A percentile compares a stretch with the other conserved stretches of the same genome.
phyloP scores from a whole-genome alignment of 2,329 filamentous ascomycete genomes.

The Exophiala spinifera region DNA sequence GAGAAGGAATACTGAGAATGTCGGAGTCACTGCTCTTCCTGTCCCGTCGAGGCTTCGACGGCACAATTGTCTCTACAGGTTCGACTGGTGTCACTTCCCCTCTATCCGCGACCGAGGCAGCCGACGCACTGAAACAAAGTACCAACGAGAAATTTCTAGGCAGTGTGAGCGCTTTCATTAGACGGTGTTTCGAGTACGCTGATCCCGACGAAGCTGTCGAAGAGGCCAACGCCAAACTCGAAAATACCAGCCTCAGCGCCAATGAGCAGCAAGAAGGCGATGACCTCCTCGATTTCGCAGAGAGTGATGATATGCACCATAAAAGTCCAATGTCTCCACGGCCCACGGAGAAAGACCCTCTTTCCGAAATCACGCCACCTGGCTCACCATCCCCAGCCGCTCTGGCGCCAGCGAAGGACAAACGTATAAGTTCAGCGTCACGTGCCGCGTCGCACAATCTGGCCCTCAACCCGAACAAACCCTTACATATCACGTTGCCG shows the following conservation, averaged over 20 bases:
- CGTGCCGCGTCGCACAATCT: conserved; percentile 70
- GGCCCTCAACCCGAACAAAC: conserved; percentile 87
- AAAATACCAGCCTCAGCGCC: conserved; percentile 26
- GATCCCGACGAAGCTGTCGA: conserved; percentile 76
- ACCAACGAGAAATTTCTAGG: conserved; percentile 85
- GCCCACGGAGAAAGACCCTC: conserved; percentile 22
- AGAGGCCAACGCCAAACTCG: conserved; percentile 56
- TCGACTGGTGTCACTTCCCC: conserved; percentile 50
- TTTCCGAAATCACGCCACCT: conserved; percentile 25
- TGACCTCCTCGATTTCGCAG: conserved; percentile 42
- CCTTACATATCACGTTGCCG: conserved; percentile 90
- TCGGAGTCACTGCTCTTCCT: conserved; percentile 92
- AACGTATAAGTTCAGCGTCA: conserved; percentile 8
- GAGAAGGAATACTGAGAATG: conserved; percentile 91
- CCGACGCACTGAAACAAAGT: conserved; percentile 45
- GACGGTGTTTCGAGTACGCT: conserved; percentile 95
- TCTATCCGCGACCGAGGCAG: conserved; percentile 19
- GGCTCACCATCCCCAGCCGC: conserved; percentile 15
- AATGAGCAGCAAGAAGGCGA: conserved; percentile 39
- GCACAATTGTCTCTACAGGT: conserved; percentile 63
- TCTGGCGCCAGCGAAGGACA: conserved; percentile 1
- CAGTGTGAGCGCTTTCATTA: conserved; percentile 92
- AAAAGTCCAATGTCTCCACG: conserved; percentile 26
- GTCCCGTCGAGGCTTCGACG: conserved; percentile 80
- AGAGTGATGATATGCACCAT: conserved; percentile 35